Percentiles rank a stretch among this genome's conserved stretches.
phyloP scores from a whole-genome alignment of 2,329 filamentous ascomycete genomes.

The Aureobasidium zeae region DNA sequence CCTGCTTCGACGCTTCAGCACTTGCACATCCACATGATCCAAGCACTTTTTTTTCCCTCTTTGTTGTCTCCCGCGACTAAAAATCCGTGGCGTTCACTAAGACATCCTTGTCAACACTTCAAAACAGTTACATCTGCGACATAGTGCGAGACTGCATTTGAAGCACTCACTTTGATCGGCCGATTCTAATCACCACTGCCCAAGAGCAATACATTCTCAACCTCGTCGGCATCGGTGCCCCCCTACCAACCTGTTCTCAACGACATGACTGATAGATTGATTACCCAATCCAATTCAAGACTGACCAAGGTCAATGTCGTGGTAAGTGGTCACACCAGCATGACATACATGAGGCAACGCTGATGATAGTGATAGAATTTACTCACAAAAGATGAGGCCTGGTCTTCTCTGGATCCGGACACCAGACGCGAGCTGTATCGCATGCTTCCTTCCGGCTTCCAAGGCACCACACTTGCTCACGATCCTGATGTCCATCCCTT shows the following conservation, averaged over 20 bases:
- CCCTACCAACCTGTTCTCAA: background rate
- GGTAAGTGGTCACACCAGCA: background rate
- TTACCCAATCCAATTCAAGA: constrained; percentile 13
- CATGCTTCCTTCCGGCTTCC: constrained; percentile 24
- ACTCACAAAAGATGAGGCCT: constrained; percentile 25
- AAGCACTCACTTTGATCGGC: background rate
- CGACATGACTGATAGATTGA: constrained; percentile 7
- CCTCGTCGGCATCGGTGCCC: background rate
- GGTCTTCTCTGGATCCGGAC: constrained; percentile 22
- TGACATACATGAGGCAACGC: background rate
- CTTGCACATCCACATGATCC: too few species aligned
- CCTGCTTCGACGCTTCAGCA: too few species aligned
- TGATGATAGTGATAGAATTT: constrained; percentile 20
- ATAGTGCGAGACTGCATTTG: background rate
- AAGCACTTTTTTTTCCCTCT: too few species aligned
- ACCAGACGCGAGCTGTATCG: constrained; percentile 23
- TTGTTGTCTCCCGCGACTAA: too few species aligned
- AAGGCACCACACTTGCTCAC: constrained; percentile 23
- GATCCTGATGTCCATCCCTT: constrained; percentile 33
- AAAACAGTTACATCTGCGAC: too few species aligned
- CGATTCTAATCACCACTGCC: background rate
- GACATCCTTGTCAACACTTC: too few species aligned
- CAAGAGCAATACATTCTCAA: background rate
- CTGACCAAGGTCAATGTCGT: constrained; percentile 13
- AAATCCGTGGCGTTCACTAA: too few species aligned